Evolutionary conservation across 768 basidiomycete genomes (phyloP).

Genomic region (Chlorophyllum brunneum): DNA sequence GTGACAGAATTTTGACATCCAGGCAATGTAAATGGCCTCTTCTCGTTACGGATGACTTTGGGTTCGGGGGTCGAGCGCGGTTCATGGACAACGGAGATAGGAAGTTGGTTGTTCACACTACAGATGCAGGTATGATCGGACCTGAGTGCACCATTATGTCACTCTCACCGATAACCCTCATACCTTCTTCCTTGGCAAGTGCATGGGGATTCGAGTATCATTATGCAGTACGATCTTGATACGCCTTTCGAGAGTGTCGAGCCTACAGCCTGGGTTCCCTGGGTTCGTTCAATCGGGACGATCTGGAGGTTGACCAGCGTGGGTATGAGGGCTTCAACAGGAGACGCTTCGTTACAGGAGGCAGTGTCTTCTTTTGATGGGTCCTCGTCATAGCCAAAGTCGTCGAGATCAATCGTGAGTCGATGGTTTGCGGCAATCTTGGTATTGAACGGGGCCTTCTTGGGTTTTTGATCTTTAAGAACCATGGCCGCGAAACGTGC

Average conservation of each 20-base stretch:
- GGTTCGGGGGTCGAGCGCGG: background rate
- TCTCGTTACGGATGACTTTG: background rate
- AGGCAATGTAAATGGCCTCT: too few species aligned
- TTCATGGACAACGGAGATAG: too few species aligned
- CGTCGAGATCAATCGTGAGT: constrained; percentile 2
- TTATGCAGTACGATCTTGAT: too few species aligned
- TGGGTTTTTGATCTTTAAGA: background rate
- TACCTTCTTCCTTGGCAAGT: too few species aligned
- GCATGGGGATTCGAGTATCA: too few species aligned
- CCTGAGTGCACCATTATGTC: too few species aligned
- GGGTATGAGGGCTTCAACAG: background rate
- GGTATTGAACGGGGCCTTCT: background rate
- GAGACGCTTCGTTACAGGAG: background rate
- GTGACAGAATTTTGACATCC: background rate
- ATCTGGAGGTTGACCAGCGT: background rate
- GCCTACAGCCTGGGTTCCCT: too few species aligned
- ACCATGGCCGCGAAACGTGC: constrained; percentile 2
- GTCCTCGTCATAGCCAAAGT: background rate
- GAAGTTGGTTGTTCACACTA: too few species aligned
- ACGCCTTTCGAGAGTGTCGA: too few species aligned
- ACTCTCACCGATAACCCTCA: too few species aligned
- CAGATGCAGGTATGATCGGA: too few species aligned
- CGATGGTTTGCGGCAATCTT: background rate
- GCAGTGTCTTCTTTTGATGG: too few species aligned
- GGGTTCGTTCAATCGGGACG: background rate